Base-by-base conservation (phyloP, 2,329 filamentous ascomycete species). In the Magnaporthiopsis poae region DNA sequence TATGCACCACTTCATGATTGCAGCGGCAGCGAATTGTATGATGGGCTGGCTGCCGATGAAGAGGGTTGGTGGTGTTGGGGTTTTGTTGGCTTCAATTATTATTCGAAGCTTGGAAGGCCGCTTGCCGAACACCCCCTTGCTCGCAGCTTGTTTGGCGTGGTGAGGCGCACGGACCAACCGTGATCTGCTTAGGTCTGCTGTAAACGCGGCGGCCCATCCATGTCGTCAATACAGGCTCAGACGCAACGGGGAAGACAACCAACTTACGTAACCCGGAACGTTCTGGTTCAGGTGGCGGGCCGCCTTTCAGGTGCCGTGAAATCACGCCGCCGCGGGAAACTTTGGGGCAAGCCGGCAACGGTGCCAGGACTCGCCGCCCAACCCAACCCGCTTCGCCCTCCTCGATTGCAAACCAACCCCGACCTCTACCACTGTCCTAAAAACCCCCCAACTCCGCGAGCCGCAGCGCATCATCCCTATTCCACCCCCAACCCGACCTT, bases 1-100 rank as follows among this genome's bases (percentile, higher is more conserved):
- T 21, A 59, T 65, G 52, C 64, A 39, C 59, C 52, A 61, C 64
- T 65, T 65, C 64, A 65, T 65, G 31, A 33, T 61, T 61, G 60
- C 60, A 33, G 60, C 60, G 12, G 25, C 12, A 5, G 8, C 27
- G 7, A 12, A 12, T 61, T 61, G 60, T 7, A 29, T 61, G 60
- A 12, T 21, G 13, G 60, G 60, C 60, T 61, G 60, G 60, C 60
- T 61, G 60, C 27, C 60, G 60, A 61, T 61, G 60, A 12, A 29
- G 27, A 12, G 27, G 12, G 60, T 12, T 27, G 13, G 31, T 61
- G 27, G 27, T 61, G 60, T 27, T 33, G 60, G 2, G n/a, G 8
- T 56, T 9, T 56, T 31, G 31, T 21, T 56, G 21, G 46, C 21
- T 56, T 56, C 21, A 25, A 56, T 56, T 8, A 56, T 56, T 1